Percentiles rank a stretch among this genome's conserved stretches.
Conservation (phyloP, 768 basidiomycete genomes). For the Tremella yokohamensis region DNA sequence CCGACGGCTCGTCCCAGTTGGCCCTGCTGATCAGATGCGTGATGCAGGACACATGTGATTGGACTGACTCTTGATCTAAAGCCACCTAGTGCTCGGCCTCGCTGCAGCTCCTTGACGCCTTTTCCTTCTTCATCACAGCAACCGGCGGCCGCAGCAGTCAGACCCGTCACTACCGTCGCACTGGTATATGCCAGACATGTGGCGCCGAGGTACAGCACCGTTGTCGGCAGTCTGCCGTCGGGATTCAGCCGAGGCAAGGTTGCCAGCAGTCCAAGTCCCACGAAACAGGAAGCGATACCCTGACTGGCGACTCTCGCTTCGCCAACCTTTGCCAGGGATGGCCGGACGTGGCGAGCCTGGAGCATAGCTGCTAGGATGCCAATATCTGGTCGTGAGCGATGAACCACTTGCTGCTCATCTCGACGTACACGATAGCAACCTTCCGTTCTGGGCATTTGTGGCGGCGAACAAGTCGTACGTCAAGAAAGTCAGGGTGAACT, state of each 20-base stretch:
- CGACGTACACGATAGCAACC: constrained; percentile 46
- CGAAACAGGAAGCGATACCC: constrained; percentile 70
- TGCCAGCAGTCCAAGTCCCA: constrained; percentile 69
- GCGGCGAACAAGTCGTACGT: constrained; percentile 54
- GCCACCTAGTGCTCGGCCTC: constrained; percentile 75
- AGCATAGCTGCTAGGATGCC: constrained; percentile 84
- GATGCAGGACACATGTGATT: neutral
- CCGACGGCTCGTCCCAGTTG: constrained; percentile 92
- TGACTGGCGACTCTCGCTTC: constrained; percentile 78
- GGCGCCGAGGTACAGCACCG: constrained; percentile 59
- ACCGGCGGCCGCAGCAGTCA: constrained; percentile 85
- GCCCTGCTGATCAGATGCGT: constrained; percentile 57
- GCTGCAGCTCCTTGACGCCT: constrained; percentile 66
- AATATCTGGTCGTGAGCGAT: constrained; percentile 58
- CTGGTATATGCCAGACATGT: constrained; percentile 87
- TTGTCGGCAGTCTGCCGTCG: constrained; percentile 53
- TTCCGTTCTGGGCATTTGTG: constrained; percentile 48
- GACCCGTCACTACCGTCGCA: constrained; percentile 88
- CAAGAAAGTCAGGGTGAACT: constrained; percentile 94
- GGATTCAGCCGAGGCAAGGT: constrained; percentile 62
- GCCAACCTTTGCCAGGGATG: constrained; percentile 67
- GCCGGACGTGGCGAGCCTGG: constrained; percentile 92
- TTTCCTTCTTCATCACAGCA: constrained; percentile 69
- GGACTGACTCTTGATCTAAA: constrained; percentile 64
- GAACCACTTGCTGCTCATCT: neutral